Evolutionary conservation across 2,329 filamentous ascomycete species (phyloP).

Genomic region (Penicillium carneum): DNA sequence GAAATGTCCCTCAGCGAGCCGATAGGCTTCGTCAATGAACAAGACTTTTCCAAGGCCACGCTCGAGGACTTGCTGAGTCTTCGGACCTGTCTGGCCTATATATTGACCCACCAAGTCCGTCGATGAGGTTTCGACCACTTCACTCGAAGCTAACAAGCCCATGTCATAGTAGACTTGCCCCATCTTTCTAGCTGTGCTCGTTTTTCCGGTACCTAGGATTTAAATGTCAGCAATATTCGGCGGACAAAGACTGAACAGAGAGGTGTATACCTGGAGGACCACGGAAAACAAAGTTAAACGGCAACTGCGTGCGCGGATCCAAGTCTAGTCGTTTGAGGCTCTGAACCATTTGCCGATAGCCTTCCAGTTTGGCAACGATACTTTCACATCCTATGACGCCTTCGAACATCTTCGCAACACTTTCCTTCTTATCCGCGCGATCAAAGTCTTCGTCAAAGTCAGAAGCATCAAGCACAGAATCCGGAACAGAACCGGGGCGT

Average conservation of each 20-base stretch:
- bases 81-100: slow-evolving; percentile 73
- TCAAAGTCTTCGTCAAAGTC: slow-evolving; percentile 70
- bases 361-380: slow-evolving; percentile 61
- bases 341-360: slow-evolving; percentile 61
- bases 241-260: not conserved
- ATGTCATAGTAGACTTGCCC: slow-evolving; percentile 78
- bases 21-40: slow-evolving; percentile 76
- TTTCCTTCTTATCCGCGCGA: slow-evolving; percentile 57
- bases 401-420: slow-evolving; percentile 63
- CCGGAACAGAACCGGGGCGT: slow-evolving; percentile 25
- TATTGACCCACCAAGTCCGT: slow-evolving; percentile 73
- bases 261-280: slow-evolving; percentile 65
- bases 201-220: slow-evolving; percentile 71
- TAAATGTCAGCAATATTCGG: not conserved
- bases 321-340: slow-evolving; percentile 61
- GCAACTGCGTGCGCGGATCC: slow-evolving; percentile 66
- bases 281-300: slow-evolving; percentile 73
- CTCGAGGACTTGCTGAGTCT: slow-evolving; percentile 67
- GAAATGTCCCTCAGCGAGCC: slow-evolving; percentile 65
- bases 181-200: slow-evolving; percentile 75
- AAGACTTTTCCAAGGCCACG: slow-evolving; percentile 70
- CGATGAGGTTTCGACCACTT: slow-evolving; percentile 71
- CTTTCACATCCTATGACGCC: slow-evolving; percentile 66
- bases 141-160: slow-evolving; percentile 67
- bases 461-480: slow-evolving; percentile 22